These are phyloP conservation scores for Gnetum montanum DNA, from an alignment of 75 land plant species.

Conservation along the genomic window DNA sequence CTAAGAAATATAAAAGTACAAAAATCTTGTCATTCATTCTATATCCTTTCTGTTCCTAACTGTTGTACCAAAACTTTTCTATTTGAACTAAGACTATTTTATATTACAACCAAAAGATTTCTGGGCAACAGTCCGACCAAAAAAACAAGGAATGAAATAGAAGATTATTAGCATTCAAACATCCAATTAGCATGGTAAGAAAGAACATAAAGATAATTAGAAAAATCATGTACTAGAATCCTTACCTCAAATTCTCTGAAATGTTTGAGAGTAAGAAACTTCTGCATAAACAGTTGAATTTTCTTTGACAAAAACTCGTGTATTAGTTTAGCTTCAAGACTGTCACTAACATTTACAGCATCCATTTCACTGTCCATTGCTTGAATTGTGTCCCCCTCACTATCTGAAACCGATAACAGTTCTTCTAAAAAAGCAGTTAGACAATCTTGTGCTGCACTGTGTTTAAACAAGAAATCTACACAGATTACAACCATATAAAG, in stretches of 20 bases:
- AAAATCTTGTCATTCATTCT: too few relatives aligned
- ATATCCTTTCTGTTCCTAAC: too few relatives aligned
- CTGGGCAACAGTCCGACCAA: too few relatives aligned
- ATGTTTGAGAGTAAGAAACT: constrained; percentile 39
- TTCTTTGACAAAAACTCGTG: constrained; percentile 30
- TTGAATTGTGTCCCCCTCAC: constrained; percentile 4
- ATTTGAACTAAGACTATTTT: too few relatives aligned
- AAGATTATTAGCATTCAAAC: too few relatives aligned
- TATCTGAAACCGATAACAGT: constrained; percentile 9
- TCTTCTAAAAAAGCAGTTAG: constrained; percentile 29
- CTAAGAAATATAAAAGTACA: too few relatives aligned
- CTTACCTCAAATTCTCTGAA: constrained; percentile 65
- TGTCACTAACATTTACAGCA: constrained; percentile 9
- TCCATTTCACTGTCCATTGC: constrained; percentile 5
- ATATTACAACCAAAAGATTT: too few relatives aligned
- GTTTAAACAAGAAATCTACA: constrained; percentile 45
- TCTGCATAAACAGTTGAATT: constrained; percentile 41
- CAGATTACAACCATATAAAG: constrained; percentile 42
- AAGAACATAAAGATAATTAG: too few relatives aligned
- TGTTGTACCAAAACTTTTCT: too few relatives aligned
- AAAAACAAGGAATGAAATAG: too few relatives aligned
- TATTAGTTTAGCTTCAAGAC: constrained; percentile 11
- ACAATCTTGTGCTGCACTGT: constrained; percentile 11
- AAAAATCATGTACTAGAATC: neutral
- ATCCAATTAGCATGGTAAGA: too few relatives aligned